Percentiles rank a stretch among this genome's conserved stretches.
Evolutionary conservation across 2,329 filamentous ascomycete genomes (phyloP).

Genomic region (Whalleya microplaca): DNA sequence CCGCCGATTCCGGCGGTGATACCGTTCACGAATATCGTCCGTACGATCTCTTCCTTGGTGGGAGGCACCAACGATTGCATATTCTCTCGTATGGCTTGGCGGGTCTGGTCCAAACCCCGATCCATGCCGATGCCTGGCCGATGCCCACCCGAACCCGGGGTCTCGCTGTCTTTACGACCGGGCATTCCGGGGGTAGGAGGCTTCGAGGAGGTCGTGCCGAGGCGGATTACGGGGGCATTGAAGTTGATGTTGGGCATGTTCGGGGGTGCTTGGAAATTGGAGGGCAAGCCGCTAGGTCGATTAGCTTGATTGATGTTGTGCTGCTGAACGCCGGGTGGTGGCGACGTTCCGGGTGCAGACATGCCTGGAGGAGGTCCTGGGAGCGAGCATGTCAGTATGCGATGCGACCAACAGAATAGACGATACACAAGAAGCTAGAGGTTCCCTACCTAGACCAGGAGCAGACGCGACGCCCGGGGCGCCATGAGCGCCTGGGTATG

Average conservation of each 20-base stretch:
- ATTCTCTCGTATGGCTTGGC: conserved; percentile 68
- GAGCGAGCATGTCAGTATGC: conserved; percentile 26
- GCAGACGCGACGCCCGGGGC: conserved; percentile 75
- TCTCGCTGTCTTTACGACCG: conserved; percentile 52
- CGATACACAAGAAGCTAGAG: not conserved
- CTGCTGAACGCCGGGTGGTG: conserved; percentile 78
- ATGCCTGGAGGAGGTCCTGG: conserved; percentile 78
- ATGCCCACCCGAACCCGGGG: conserved; percentile 42
- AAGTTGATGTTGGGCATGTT: conserved; percentile 99
- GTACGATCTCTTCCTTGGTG: conserved; percentile 85
- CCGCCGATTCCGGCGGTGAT: conserved; percentile 79
- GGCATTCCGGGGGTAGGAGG: conserved; percentile 46
- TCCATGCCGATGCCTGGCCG: conserved; percentile 62
- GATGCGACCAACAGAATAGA: conserved; percentile 16
- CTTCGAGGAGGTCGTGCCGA: conserved; percentile 79
- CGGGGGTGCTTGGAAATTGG: conserved; percentile 83
- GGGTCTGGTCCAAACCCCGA: conserved; percentile 67
- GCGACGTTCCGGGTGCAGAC: conserved; percentile 79
- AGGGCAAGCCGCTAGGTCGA: conserved; percentile 78
- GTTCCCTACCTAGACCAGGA: conserved; percentile 81
- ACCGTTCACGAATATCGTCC: conserved; percentile 87
- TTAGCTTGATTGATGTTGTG: conserved; percentile 74
- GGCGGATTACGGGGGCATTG: conserved; percentile 91
- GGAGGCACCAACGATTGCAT: conserved; percentile 78
- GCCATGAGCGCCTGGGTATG: conserved; percentile 63